Conservation (phyloP, 2,329 filamentous ascomycete species). For the Colletotrichum viniferum region DNA sequence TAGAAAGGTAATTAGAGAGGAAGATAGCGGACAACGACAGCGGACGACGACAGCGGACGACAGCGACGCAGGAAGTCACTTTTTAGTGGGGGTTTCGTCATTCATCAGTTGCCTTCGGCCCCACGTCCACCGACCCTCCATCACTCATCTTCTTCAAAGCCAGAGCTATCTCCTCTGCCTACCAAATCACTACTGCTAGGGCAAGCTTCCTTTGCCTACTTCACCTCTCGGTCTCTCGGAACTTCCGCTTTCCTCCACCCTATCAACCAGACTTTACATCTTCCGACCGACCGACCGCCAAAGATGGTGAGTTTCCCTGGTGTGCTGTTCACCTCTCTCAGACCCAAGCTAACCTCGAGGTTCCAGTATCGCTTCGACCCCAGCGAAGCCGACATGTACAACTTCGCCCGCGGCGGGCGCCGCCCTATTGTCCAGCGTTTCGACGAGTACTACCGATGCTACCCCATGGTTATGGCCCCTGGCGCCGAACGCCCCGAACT, state of each 20-base stretch:
- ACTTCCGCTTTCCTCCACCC: neutral
- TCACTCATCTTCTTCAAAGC: neutral
- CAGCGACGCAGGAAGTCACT: neutral
- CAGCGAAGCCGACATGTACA: constrained; percentile 24
- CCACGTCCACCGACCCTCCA: constrained; percentile 9
- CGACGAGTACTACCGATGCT: constrained; percentile 98
- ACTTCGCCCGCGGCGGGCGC: constrained; percentile 41
- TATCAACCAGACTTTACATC: neutral
- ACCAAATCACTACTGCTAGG: neutral
- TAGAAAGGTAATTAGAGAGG: neutral
- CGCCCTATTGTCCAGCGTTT: constrained; percentile 73
- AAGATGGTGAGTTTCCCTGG: constrained; percentile 24
- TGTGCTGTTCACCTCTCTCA: neutral
- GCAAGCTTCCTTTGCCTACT: neutral
- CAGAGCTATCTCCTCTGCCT: neutral
- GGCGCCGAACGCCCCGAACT: constrained; percentile 86
- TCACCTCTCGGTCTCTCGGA: neutral
- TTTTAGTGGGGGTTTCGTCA: constrained; percentile 19
- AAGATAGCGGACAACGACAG: neutral
- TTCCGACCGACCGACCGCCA: neutral
- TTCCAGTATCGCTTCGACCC: constrained; percentile 22
- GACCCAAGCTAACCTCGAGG: neutral
- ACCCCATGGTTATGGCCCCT: constrained; percentile 92
- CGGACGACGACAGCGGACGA: neutral
- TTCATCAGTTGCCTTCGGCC: constrained; percentile 24